These are phyloP conservation scores for Platismatia glauca DNA, from an alignment of 495 filamentous ascomycete genomes.

Conservation along the genomic window DNA sequence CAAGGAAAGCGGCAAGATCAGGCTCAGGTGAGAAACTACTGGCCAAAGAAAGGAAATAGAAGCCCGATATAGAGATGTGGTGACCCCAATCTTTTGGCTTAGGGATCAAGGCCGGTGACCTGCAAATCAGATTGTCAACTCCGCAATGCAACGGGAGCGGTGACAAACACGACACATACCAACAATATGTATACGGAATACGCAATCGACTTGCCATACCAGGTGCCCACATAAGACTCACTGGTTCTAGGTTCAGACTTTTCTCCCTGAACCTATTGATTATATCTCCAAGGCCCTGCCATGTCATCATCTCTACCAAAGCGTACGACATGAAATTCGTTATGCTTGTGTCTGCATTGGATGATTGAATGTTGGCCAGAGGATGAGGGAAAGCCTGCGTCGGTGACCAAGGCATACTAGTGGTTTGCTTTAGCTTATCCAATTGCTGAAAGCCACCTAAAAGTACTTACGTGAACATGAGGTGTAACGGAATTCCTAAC, in stretches of 20 bases:
- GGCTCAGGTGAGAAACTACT: slow-evolving; percentile 54
- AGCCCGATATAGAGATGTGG: slow-evolving; percentile 64
- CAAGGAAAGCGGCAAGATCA: slow-evolving; percentile 55
- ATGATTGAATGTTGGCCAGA: slow-evolving; percentile 44
- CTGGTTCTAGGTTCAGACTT: slow-evolving; percentile 56
- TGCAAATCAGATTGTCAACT: slow-evolving; percentile 20
- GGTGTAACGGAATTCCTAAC: slow-evolving; percentile 65
- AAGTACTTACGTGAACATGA: slow-evolving; percentile 66
- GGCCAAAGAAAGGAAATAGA: slow-evolving; percentile 61
- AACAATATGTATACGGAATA: slow-evolving; percentile 73
- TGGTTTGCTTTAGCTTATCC: slow-evolving; percentile 6
- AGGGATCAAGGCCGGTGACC: slow-evolving; percentile 66
- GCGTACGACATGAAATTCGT: slow-evolving; percentile 69
- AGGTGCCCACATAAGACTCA: slow-evolving; percentile 59
- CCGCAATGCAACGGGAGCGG: not conserved
- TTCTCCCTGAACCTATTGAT: slow-evolving; percentile 63
- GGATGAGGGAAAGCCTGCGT: slow-evolving; percentile 48
- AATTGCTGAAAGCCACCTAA: not conserved
- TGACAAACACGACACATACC: slow-evolving; percentile 34
- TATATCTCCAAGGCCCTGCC: slow-evolving; percentile 70
- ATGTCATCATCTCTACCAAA: slow-evolving; percentile 70
- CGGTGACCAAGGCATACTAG: slow-evolving; percentile 52
- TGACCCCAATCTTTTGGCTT: slow-evolving; percentile 69
- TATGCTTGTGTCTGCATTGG: slow-evolving; percentile 42
- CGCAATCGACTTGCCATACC: slow-evolving; percentile 51